A percentile compares a stretch with the other conserved stretches of the same genome.
Evolutionary conservation across 306 rosid genomes (phyloP).

Genomic region (Fragaria vesca): DNA sequence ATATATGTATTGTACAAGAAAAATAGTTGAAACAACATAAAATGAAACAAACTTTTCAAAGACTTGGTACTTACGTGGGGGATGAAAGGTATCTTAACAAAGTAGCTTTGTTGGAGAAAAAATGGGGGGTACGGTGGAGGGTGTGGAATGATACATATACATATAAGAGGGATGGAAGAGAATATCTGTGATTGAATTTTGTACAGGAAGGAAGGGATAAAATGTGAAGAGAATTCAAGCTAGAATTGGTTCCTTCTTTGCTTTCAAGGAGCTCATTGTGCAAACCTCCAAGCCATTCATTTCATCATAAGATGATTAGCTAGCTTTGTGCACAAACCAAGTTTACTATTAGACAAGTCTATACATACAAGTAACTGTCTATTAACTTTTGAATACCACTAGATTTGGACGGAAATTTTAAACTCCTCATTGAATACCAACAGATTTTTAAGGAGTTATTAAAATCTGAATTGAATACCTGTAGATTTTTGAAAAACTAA

Average conservation of each 20-base stretch:
- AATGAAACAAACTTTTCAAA: background rate
- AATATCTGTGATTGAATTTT: conserved; percentile 20
- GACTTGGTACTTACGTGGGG: background rate
- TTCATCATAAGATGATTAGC: background rate
- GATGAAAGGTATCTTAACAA: background rate
- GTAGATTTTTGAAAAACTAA: too few species aligned
- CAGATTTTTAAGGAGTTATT: too few species aligned
- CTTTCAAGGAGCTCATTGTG: conserved; percentile 39
- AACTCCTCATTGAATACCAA: too few species aligned
- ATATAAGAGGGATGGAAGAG: conserved; percentile 16
- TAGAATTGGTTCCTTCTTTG: conserved; percentile 54
- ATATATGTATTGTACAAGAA: background rate
- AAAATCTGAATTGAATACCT: too few species aligned
- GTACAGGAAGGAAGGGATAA: conserved; percentile 49
- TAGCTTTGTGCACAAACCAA: conserved; percentile 1
- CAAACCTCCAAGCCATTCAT: background rate
- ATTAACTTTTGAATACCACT: too few species aligned
- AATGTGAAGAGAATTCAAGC: conserved; percentile 31
- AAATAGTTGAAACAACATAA: background rate
- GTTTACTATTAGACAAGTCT: background rate
- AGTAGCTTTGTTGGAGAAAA: background rate
- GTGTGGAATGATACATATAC: background rate
- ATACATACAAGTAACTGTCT: background rate
- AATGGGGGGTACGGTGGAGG: too few species aligned
- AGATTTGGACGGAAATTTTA: too few species aligned